A percentile compares a stretch with the other conserved stretches of the same genome.
These are phyloP conservation scores for Mycena galericulata DNA, from an alignment of 768 basidiomycete species.

Conservation along the genomic window DNA sequence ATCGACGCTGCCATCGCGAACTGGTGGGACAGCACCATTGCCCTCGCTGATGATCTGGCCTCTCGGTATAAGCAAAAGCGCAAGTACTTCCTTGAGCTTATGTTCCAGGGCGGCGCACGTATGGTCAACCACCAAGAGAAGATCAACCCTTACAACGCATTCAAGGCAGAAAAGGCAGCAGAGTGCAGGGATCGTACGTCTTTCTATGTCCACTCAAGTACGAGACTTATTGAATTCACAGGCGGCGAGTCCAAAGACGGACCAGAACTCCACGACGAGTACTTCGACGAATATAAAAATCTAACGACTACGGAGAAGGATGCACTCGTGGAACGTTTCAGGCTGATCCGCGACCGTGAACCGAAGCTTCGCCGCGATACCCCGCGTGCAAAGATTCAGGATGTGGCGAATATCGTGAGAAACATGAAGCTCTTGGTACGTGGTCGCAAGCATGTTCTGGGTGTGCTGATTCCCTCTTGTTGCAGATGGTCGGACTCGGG, in stretches of 20 bases:
- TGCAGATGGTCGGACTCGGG: constrained; percentile 21
- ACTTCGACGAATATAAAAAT: constrained; percentile 22
- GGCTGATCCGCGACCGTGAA: not conserved
- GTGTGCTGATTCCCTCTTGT: not conserved
- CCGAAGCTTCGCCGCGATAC: constrained; percentile 6
- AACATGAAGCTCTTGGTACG: constrained; percentile 15
- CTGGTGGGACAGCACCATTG: not conserved
- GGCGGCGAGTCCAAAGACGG: not conserved
- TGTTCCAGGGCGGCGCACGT: constrained; percentile 8
- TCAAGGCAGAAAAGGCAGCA: not conserved
- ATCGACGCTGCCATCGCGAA: not conserved
- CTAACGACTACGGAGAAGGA: constrained; percentile 8
- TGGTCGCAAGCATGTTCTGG: not conserved
- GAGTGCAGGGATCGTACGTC: not conserved
- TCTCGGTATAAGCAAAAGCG: not conserved
- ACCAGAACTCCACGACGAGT: not conserved
- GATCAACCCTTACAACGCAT: not conserved
- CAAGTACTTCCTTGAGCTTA: not conserved
- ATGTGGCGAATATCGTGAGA: constrained; percentile 8
- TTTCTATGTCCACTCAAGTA: not conserved
- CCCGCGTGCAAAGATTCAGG: constrained; percentile 16
- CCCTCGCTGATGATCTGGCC: not conserved
- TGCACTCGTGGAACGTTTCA: not conserved
- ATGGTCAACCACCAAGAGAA: not conserved
- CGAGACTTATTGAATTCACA: not conserved